Base-by-base conservation (phyloP, 768 basidiomycete species). In the Mycena galopus region DNA sequence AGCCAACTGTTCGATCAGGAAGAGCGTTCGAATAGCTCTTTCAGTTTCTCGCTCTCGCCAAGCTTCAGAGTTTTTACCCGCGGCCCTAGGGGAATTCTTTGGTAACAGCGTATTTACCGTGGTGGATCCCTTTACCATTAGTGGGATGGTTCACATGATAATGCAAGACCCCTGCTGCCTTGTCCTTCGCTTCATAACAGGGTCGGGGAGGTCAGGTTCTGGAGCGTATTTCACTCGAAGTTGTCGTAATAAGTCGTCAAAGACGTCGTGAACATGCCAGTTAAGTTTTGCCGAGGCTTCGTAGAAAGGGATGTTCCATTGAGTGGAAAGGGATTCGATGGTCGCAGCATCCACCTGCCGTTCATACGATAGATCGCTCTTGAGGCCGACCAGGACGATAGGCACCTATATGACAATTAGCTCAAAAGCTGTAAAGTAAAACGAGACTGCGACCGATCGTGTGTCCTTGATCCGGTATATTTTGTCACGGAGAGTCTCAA, bases 281-380 rank as follows among this genome's bases (percentile, higher is more conserved):
- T 96, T 82, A 96, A 94, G 78, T 93, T 95, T 77, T 94, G 93
- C 9, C 87, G 93, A n/a, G n/a, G n/a, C n/a, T n/a, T n/a, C n/a
- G n/a, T n/a, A n/a, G n/a, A n/a, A n/a, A n/a, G n/a, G n/a, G 21
- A 94, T 82, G 17, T 85, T 84, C 94, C 94, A 95, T 2, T 86
- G 86, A 35, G 81, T 84, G n/a, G 92, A 89, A 14, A 94, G 87
- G 11, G 88, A 82, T 77, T 92, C 89, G 35, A 95, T 92, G 0
- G 88, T 89, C 44, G 79, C 84, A 55, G 87, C 85, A n/a, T 89
- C 89, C 9, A 96, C 93, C 78, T 96, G 94, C 33, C 95, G 89
- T 80, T 96, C 95, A 69, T 88, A 90, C 30, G 88, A 88, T 47
- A 96, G 88, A 79, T 96, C 96, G 51, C 93, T 85, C 79, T 96